Base-by-base conservation (phyloP, 495 filamentous ascomycete genomes). In the Penicillium arizonense region DNA sequence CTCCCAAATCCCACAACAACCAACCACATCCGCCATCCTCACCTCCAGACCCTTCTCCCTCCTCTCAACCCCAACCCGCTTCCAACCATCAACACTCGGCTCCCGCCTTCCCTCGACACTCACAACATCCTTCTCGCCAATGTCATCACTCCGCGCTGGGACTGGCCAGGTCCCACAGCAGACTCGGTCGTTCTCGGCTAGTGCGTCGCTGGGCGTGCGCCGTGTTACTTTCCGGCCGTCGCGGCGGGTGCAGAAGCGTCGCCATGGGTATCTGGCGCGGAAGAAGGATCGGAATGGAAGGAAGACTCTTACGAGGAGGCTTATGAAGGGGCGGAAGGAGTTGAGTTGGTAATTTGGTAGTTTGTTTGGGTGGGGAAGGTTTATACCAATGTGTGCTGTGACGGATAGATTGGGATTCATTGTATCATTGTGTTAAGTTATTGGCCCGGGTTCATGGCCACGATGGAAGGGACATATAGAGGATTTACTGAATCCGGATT, bases 171-270 rank as follows among this genome's bases (percentile, higher is more conserved):
- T 44, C 23, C 53, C 62, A 32, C 62, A 64, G 53, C 66, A 74
- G 44, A 51, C 53, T 41, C 72, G 75, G 34, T 55, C 67, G 0
- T 78, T 78, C 63, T 71, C 73, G 5, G 69, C 72, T 14, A 73
- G 69, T 36, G 68, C 73, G 8, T 64, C 71, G 10, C 68, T 86
- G 21, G 76, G 73, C 56, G 77, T 76, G 11, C 80, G 76, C 36
- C 74, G 87, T 50, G 60, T 79, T 51, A 89, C 87, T 4, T 89
- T 77, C 59, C 78, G 80, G 42, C 86, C 86, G 4, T 85, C 80
- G 44, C 85, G 88, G 55, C 67, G 79, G 44, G 86, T 90, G 38
- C 78, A 87, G 65, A 90, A 89, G 73, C 74, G 87, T 53, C 74
- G 87, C 52, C 81, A 83, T 68, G 87, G 87, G 0, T 89, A 87